phyloP scores from a whole-genome alignment of 768 basidiomycete genomes.

The Mycena epipterygia region DNA sequence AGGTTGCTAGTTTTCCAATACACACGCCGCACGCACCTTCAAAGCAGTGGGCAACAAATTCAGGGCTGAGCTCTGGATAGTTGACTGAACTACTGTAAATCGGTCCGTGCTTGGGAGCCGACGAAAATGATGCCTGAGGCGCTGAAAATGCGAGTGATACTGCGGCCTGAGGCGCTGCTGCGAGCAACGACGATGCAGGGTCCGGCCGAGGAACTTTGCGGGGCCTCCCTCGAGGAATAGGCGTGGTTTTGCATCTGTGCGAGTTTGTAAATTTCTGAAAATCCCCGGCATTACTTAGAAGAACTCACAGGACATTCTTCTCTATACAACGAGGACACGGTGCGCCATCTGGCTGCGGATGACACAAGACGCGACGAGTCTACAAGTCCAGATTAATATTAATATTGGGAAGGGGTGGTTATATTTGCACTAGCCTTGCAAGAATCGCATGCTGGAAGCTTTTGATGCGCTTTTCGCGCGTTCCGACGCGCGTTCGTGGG shows the following conservation, averaged over 20 bases:
- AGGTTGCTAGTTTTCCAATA: too few species aligned
- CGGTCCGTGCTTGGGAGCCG: too few species aligned
- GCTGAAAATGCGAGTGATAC: too few species aligned
- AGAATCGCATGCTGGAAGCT: slow-evolving; percentile 20
- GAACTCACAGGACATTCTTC: neutral
- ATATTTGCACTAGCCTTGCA: slow-evolving; percentile 6
- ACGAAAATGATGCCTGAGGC: too few species aligned
- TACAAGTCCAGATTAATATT: too few species aligned
- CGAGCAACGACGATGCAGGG: neutral
- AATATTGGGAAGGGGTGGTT: too few species aligned
- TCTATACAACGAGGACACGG: slow-evolving; percentile 1
- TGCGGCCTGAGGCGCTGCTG: too few species aligned
- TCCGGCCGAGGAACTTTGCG: neutral
- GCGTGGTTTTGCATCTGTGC: neutral
- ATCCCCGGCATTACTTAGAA: neutral
- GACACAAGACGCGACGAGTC: slow-evolving; percentile 11
- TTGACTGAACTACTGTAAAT: too few species aligned
- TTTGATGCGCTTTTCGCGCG: slow-evolving; percentile 4
- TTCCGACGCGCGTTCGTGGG: neutral
- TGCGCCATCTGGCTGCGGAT: slow-evolving; percentile 7
- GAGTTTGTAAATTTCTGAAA: neutral
- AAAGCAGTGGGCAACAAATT: slow-evolving; percentile 19
- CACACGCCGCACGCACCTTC: slow-evolving; percentile 24
- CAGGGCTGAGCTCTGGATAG: slow-evolving; percentile 19
- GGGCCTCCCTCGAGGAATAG: neutral